phyloP scores from a whole-genome alignment of 1,139 yeast species.

The Maudiozyma humilis region DNA sequence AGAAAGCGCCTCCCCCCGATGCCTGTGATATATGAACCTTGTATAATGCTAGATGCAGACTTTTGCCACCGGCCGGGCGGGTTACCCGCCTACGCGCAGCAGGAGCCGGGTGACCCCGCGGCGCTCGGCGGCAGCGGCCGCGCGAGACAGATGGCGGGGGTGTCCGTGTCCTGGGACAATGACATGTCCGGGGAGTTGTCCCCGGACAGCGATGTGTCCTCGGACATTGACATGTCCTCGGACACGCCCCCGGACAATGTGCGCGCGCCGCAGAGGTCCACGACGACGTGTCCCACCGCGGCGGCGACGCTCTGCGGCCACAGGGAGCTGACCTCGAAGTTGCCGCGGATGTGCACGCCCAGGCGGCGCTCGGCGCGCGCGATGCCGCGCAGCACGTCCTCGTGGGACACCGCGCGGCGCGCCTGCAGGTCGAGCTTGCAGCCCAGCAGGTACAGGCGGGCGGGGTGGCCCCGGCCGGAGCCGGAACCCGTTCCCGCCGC shows the following conservation, averaged over 20 bases:
- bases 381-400: constrained; percentile 24
- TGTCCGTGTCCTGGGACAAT: background rate
- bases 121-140: background rate
- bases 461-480: no score
- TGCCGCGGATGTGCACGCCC: constrained; percentile 26
- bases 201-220: no score
- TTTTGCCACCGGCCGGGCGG: no score
- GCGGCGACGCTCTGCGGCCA: constrained; percentile 28
- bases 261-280: no score
- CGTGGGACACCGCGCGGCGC: constrained; percentile 28
- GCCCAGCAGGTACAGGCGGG: constrained; percentile 37
- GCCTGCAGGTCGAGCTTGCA: constrained; percentile 35
- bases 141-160: background rate
- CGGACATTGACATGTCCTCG: no score
- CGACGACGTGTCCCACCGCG: constrained; percentile 25
- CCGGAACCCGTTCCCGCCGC: constrained; percentile 18
- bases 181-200: no score
- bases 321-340: constrained; percentile 31
- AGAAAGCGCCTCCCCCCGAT: background rate
- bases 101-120: background rate
- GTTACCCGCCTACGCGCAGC: no score
- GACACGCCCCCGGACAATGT: constrained; percentile 21
- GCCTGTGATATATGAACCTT: no score
- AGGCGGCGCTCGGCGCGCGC: constrained; percentile 18
- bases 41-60: no score